phyloP scores from a whole-genome alignment of 2,329 filamentous ascomycete species.

The Fusarium continuum region DNA sequence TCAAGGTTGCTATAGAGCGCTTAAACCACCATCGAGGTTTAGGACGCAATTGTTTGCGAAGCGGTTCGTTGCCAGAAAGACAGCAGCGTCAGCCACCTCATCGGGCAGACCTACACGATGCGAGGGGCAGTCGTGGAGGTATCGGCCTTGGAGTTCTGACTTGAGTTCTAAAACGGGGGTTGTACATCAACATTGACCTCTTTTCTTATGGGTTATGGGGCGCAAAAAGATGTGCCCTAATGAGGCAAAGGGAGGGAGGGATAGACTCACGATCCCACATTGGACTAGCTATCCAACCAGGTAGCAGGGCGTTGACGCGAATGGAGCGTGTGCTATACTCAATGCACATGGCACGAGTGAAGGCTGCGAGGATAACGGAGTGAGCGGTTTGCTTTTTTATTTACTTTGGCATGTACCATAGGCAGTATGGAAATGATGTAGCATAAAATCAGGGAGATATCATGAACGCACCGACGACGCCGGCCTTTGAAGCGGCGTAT shows the following conservation, averaged over 20 bases:
- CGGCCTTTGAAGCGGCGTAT: constrained; percentile 84
- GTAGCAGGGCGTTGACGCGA: constrained; percentile 81
- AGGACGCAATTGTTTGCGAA: constrained; percentile 90
- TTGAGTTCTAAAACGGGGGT: constrained; percentile 48
- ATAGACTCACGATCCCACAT: constrained; percentile 75
- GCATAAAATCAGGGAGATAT: constrained; percentile 26
- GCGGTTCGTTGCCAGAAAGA: constrained; percentile 79
- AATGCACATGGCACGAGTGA: constrained; percentile 72
- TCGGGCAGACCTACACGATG: constrained; percentile 72
- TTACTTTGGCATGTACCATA: constrained; percentile 40
- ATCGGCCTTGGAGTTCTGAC: constrained; percentile 50
- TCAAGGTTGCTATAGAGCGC: constrained; percentile 62
- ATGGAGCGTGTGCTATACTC: constrained; percentile 70
- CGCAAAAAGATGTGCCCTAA: constrained; percentile 11
- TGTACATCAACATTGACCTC: constrained; percentile 53
- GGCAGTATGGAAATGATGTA: constrained; percentile 22
- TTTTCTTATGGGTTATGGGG: constrained; percentile 13
- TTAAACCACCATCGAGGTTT: constrained; percentile 86
- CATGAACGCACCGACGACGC: constrained; percentile 68
- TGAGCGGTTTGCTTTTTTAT: constrained; percentile 23
- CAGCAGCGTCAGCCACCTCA: constrained; percentile 83
- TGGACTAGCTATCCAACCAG: constrained; percentile 82
- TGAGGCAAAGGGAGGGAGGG: constrained; percentile 27
- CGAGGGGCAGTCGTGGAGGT: constrained; percentile 65
- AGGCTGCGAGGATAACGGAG: constrained; percentile 56